Base-by-base conservation (phyloP, 2,329 filamentous ascomycete species). In the Onygenales sp. region DNA sequence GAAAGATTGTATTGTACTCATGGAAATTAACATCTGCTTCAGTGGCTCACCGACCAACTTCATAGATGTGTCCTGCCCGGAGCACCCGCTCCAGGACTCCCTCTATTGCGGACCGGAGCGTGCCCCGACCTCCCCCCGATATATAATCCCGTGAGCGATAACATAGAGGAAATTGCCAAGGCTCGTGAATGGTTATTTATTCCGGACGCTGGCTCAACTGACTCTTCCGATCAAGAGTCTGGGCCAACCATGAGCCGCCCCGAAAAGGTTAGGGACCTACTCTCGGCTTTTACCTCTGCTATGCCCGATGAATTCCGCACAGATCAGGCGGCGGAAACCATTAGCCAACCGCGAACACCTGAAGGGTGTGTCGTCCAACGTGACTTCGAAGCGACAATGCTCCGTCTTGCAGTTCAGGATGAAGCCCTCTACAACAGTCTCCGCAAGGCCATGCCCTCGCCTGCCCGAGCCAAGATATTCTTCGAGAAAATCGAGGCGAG, bases 361-460 rank as follows among this genome's bases (percentile, higher is more conserved):
- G 70, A 72, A 47, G 66, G 74, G 50, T 73, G 72, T 56, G 70
- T 74, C 13, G 69, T 75, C 13, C 72, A 71, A 54, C 70, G 69
- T 2, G 72, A 75, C 54, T 66, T 76, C 10, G 68, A 70, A 51
- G 71, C 69, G 13, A 76, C 73, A 2, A 64, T 75, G 55, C 73
- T 75, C 58, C 66, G 71, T 27, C 68, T 74, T 5, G 72, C 72
- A 4, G 66, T 73, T 11, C 69, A 74, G 56, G 72, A 76, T 52
- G 67, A 72, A 42, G 63, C 63, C n/a, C 65, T 73, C 31, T 75
- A 68, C 56, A 60, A 61, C 14, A 68, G 68, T 48, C 64, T 76
- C 14, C 70, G 69, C 55, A 71, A 70, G 51, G 67, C 69, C 2
- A 72, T 75, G 64, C 68, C 71, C 0, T 58, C 68, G 2, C 68